A percentile compares a stretch with the other conserved stretches of the same genome.
Evolutionary conservation across 495 filamentous ascomycete genomes (phyloP).

Genomic region (Penicillium alfredii): DNA sequence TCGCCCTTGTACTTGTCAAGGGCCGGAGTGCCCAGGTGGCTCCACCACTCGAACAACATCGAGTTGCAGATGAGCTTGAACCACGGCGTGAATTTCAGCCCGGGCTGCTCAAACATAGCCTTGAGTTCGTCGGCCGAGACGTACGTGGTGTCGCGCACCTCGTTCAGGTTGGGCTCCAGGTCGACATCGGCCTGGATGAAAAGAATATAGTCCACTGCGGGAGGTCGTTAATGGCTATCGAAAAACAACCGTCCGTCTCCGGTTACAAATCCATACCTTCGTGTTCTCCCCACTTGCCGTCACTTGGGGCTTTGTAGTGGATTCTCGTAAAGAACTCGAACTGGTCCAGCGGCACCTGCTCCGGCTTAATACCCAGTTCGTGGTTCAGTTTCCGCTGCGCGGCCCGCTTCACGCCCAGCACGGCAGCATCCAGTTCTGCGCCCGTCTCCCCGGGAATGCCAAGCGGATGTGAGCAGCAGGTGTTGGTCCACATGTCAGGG

Average conservation of each 20-base stretch:
- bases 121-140: slow-evolving; percentile 79
- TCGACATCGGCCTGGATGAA: slow-evolving; percentile 95
- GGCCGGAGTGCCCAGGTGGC: slow-evolving; percentile 65
- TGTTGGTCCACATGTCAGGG: slow-evolving; percentile 99
- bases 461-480: slow-evolving; percentile 96
- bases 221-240: too few species aligned
- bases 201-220: slow-evolving; percentile 98
- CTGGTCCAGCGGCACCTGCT: slow-evolving; percentile 85
- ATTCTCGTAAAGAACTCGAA: slow-evolving; percentile 95
- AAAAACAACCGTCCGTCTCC: too few species aligned
- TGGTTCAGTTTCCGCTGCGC: slow-evolving; percentile 90
- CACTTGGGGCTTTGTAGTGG: slow-evolving; percentile 95
- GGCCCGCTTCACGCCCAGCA: slow-evolving; percentile 80
- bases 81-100: slow-evolving; percentile 90
- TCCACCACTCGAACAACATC: slow-evolving; percentile 99
- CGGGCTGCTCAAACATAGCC: slow-evolving; percentile 73
- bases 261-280: too few species aligned
- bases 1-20: slow-evolving; percentile 84
- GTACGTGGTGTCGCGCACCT: slow-evolving; percentile 77
- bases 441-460: slow-evolving; percentile 89
- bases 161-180: slow-evolving; percentile 73
- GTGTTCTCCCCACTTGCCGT: slow-evolving; percentile 98
- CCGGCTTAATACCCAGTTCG: slow-evolving; percentile 84
- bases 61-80: slow-evolving; percentile 98
- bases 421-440: slow-evolving; percentile 68